Evolutionary conservation across 352 stramenopile genomes (phyloP).

Genomic region (Phytophthora foliorum): DNA sequence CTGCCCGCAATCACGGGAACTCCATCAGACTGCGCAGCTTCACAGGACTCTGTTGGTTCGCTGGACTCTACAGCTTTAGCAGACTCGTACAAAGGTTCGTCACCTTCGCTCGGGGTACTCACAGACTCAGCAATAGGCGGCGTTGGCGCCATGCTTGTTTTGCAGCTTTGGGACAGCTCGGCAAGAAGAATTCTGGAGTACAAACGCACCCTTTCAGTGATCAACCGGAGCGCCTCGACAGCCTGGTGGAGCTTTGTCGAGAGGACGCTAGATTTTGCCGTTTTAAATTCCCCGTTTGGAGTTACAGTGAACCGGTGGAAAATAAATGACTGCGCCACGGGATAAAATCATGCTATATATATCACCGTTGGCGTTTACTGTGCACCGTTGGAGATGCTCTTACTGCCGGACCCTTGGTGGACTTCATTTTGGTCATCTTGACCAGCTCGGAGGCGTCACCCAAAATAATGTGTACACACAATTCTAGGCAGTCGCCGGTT

Average conservation of each 20-base stretch:
- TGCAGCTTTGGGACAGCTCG: not conserved
- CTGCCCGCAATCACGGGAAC: not conserved
- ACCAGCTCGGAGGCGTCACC: too few relatives aligned
- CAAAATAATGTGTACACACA: too few relatives aligned
- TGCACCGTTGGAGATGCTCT: not conserved
- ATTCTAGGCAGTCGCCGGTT: too few relatives aligned
- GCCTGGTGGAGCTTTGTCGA: not conserved
- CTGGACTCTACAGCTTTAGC: too few relatives aligned
- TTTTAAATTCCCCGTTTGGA: constrained; percentile 5
- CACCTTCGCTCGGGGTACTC: too few relatives aligned
- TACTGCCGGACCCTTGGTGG: too few relatives aligned
- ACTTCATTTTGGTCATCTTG: too few relatives aligned
- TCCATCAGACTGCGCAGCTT: too few relatives aligned
- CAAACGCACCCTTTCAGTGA: not conserved
- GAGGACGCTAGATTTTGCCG: not conserved
- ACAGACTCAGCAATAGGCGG: too few relatives aligned
- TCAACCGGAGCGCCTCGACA: not conserved
- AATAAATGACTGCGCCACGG: not conserved
- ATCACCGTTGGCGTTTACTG: not conserved
- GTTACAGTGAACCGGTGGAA: not conserved
- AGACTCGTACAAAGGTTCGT: too few relatives aligned
- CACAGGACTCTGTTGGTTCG: too few relatives aligned
- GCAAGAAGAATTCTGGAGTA: not conserved
- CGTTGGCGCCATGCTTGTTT: too few relatives aligned
- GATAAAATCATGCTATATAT: not conserved